Evolutionary conservation across 257 asterid genomes (phyloP).

Genomic region (Linderniella brevidens): DNA sequence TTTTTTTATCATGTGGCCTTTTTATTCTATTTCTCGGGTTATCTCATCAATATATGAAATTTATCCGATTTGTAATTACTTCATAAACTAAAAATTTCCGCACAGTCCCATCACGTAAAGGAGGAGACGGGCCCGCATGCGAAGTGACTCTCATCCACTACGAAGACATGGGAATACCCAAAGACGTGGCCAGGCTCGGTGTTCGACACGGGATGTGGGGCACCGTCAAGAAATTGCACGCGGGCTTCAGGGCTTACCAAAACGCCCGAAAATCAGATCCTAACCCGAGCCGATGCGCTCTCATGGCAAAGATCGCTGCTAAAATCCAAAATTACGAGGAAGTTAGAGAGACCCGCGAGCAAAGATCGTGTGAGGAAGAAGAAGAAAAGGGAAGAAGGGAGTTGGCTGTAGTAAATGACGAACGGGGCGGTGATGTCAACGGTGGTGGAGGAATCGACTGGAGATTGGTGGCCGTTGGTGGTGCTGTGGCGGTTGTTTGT

Average conservation of each 20-base stretch:
- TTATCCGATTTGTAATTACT: no score
- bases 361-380: slow-evolving; percentile 10
- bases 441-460: slow-evolving; percentile 29
- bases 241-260: slow-evolving; percentile 75
- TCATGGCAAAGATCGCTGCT: slow-evolving; percentile 33
- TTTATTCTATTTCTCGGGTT: neutral
- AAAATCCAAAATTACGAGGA: slow-evolving; percentile 13
- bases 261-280: slow-evolving; percentile 27
- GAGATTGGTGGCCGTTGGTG: slow-evolving; percentile 64
- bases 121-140: slow-evolving; percentile 80
- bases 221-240: slow-evolving; percentile 77
- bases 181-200: slow-evolving; percentile 82
- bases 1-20: no score
- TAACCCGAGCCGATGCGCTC: slow-evolving; percentile 26
- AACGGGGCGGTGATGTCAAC: neutral
- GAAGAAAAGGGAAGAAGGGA: slow-evolving; percentile 23
- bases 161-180: slow-evolving; percentile 97
- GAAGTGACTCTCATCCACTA: slow-evolving; percentile 76
- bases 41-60: neutral
- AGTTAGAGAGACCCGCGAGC: slow-evolving; percentile 17
- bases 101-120: slow-evolving; percentile 57
- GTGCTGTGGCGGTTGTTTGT: slow-evolving; percentile 44
- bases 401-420: slow-evolving; percentile 11
- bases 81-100: no score
- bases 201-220: slow-evolving; percentile 99